phyloP scores from a whole-genome alignment of 306 rosid species.

The Acmispon strigosus region DNA sequence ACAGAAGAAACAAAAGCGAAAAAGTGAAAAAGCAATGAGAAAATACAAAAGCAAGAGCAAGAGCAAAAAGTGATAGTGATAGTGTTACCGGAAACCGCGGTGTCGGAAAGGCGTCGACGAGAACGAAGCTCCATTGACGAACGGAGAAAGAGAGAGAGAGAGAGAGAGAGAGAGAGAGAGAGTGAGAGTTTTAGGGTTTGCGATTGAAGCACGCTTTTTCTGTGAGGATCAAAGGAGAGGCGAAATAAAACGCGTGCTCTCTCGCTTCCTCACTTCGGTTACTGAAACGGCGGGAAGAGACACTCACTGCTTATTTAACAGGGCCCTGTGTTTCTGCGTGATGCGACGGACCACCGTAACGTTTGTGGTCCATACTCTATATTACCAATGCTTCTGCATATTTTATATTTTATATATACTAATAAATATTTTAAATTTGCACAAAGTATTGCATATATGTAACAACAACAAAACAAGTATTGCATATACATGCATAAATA shows the following conservation, averaged over 20 bases:
- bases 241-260: neutral
- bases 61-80: neutral
- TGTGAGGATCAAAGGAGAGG: neutral
- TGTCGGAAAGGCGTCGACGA: conserved; percentile 12
- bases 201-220: neutral
- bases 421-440: too few species aligned
- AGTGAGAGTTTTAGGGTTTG: conserved; percentile 16
- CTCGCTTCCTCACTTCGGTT: neutral
- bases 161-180: neutral
- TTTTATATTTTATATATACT: too few species aligned
- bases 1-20: neutral
- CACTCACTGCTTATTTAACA: neutral
- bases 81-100: conserved; percentile 28
- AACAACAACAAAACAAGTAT: too few species aligned
- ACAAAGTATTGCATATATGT: too few species aligned
- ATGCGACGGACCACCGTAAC: neutral
- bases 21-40: neutral
- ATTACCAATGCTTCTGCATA: too few species aligned
- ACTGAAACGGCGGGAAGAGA: conserved; percentile 45
- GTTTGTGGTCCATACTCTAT: neutral
- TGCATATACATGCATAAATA: too few species aligned
- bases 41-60: neutral
- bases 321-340: neutral
- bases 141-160: neutral
- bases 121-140: conserved; percentile 56